Base-by-base conservation (phyloP, 2,329 filamentous ascomycete genomes). In the Xylaria sp. region DNA sequence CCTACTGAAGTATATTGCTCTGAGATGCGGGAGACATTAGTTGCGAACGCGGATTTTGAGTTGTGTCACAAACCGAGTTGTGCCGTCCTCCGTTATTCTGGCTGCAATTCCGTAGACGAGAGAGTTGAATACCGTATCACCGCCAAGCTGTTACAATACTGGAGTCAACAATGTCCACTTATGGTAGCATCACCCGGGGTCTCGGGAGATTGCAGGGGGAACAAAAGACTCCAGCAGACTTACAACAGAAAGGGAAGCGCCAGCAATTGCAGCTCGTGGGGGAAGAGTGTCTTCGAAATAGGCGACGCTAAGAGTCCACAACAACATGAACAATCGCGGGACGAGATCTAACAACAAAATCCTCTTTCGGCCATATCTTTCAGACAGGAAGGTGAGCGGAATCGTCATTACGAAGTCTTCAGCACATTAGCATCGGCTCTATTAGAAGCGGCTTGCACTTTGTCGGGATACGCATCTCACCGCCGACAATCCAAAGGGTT, bases 41-140 rank as follows among this genome's bases (percentile, higher is more conserved):
- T 61, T n/a, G 60, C 23, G 36, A 41, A 59, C 20, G 20, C 10
- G 41, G 50, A 28, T 20, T 25, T 20, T 2, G 48, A 43, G 25
- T 18, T 3, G 5, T 63, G 46, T 25, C 39, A 64, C 76, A 45
- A 65, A 79, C 76, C 80, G 75, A 6, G 78, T 72, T 12, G 82
- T 79, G 52, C 79, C 77, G 58, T 85, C 82, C 5, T 83, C 80
- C 0, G 83, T 82, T 25, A 83, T 73, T 1, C 78, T 77, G 0
- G 84, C 81, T 0, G 83, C 82, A 5, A 85, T 78, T 1, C 81
- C 76, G 59, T 85, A 85, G 2, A 81, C 79, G 48, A 85, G 80
- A 23, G 84, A 85, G 66, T 84, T 84, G 72, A 86, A 83, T 15
- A 85, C 82, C 30, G 83, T 85, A 66, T 85, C 84, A 15, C 83